Base-by-base conservation (phyloP, 2,329 filamentous ascomycete species). In the Calonectria hawksworthii region DNA sequence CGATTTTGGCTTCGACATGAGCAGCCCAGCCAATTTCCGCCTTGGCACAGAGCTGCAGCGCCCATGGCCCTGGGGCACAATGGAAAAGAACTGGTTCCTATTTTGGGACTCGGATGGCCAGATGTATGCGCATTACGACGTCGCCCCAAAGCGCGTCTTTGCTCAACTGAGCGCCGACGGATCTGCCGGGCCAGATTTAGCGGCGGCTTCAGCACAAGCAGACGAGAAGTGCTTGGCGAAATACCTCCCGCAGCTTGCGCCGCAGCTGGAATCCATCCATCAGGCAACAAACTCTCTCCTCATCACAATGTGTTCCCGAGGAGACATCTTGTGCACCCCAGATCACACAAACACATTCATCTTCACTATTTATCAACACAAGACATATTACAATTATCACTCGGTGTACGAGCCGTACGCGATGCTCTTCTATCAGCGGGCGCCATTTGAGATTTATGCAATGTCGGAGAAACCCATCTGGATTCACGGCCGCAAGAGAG, bases 71-170 rank as follows among this genome's bases (percentile, higher is more conserved):
- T 88, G 84, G 77, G 79, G 80, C 3, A 44, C 77, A 0, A 78
- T 92, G 32, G 91, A 93, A 83, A 92, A 92, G 87, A 93, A 93
- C 78, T 93, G 87, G 85, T 93, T 92, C 76, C 74, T 90, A 3
- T 93, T 92, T 83, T 93, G 91, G 91, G 90, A 92, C 75, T 72
- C 74, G 0, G 72, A 83, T 0, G 87, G 86, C 7, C 80, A 85
- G 26, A 82, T 87, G 65, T 91, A 91, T 79, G 84, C 86, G 1
- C 90, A 92, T 79, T 87, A 91, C 80, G 90, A 92, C 75, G 79
- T 91, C 2, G 77, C 80, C 0, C 90, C 90, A 0, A 83, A 83
- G 23, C 88, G 91, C 0, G 84, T 83, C 0, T 92, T 91, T 77
- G 86, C 90, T 0, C 82, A 84, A 50, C 79, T 92, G 13, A 78